phyloP scores from a whole-genome alignment of 495 filamentous ascomycete species.

The Xylaria curta region DNA sequence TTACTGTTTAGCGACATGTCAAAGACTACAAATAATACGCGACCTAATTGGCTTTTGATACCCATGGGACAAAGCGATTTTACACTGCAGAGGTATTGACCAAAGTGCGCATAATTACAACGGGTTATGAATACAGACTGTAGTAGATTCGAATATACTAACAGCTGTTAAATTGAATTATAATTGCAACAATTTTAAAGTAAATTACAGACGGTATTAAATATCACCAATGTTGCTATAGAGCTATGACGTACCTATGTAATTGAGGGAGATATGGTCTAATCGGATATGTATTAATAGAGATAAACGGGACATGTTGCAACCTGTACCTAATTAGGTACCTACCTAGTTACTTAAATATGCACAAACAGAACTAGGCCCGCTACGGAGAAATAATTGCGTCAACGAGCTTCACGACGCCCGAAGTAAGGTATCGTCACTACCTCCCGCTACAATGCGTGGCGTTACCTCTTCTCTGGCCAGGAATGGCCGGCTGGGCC shows the following conservation, averaged over 20 bases:
- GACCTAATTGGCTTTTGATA: not conserved
- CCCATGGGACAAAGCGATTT: not conserved
- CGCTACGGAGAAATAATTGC: slow-evolving; percentile 20
- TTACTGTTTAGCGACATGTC: not conserved
- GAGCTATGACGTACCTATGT: not conserved
- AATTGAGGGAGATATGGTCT: not conserved
- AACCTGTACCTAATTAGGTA: too few species aligned
- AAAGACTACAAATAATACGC: not conserved
- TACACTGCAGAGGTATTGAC: not conserved
- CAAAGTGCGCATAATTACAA: not conserved
- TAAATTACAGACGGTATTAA: too few species aligned
- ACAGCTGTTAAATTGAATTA: not conserved
- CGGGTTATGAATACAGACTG: too few species aligned
- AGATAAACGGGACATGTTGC: not conserved
- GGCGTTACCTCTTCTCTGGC: slow-evolving; percentile 36
- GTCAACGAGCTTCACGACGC: slow-evolving; percentile 27
- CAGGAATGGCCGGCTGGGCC: slow-evolving; percentile 31
- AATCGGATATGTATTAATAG: not conserved
- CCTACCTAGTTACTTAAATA: too few species aligned
- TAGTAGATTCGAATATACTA: not conserved
- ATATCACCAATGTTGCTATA: too few species aligned
- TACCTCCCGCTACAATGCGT: slow-evolving; percentile 31
- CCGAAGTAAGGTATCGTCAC: slow-evolving; percentile 6
- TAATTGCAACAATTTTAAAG: not conserved
- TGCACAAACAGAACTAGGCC: not conserved